Evolutionary conservation across 176 grass and related monocot species (phyloP), one percentile per base, ranked within the genome.

Genomic region (Elymus sibiricus): DNA sequence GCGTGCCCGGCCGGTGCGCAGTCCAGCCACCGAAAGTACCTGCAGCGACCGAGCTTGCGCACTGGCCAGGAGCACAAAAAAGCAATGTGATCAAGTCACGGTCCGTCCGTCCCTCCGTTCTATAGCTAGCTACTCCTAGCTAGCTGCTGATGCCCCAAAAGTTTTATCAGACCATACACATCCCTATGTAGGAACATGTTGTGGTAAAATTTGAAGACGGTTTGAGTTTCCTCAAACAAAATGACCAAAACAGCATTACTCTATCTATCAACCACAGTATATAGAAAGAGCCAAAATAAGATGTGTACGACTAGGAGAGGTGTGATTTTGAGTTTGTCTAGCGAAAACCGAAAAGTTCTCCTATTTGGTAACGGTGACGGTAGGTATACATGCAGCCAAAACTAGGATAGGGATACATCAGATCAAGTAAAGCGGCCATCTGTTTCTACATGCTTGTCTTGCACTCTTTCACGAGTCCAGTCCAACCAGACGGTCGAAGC

Each of bases 401-500:
- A 74, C 40, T 15, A 74, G 70, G n/a, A 74, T 24, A 74, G 4
- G 70, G 25, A 28, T 63, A 47, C 26, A 34, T 77, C 74, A 56
- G 42, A 55, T 32, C 28, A 77, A 56, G 74, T 77, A 34, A 77
- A 77, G 74, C 32, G 9, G 2, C 17, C 47, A 22, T 32, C 9
- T 77, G 47, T 77, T 77, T 56, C 9, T 74, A 74, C 42, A 74
- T 74, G 71, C 42, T 74, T 74, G 42, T 74, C 42, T 47, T 47
- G 42, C 71, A 27, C 42, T 28, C 24, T 28, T 70, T 34, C 67
- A 39, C 67, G 34, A 21, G 67, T 74, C 42, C 14, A 47, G 46
- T 27, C 39, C 10, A 37, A 12, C 67, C 14, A 40, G n/a, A 70
- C 35, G 68, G 68, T 40, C 9, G 35, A 40, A 39, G 21, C 27